These are phyloP conservation scores for Digitaria exilis DNA, from an alignment of 202 grass and related monocot genomes.

Conservation along the genomic window DNA sequence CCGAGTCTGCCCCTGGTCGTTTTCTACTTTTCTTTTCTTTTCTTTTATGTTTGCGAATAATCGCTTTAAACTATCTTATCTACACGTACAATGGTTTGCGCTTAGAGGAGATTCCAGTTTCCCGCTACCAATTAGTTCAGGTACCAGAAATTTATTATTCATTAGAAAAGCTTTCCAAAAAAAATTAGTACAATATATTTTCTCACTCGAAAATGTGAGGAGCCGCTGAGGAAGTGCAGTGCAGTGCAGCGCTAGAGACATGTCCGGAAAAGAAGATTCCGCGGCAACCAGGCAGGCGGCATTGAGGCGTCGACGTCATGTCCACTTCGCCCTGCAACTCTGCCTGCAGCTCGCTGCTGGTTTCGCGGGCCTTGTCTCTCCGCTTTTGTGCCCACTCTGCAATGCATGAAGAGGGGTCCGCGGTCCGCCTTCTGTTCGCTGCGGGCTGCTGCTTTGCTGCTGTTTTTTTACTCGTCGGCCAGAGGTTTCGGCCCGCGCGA, in stretches of 20 bases:
- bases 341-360: not conserved
- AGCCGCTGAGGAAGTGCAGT: not conserved
- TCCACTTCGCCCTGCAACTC: not conserved
- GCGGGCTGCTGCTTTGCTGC: not conserved
- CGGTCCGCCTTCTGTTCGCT: not conserved
- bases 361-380: conserved; percentile 14
- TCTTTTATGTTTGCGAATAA: too few species aligned
- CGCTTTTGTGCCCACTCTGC: conserved; percentile 23
- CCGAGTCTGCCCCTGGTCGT: not conserved
- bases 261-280: conserved; percentile 38
- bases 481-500: too few species aligned
- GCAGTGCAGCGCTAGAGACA: not conserved
- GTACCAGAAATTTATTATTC: too few species aligned
- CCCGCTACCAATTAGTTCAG: too few species aligned
- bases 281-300: conserved; percentile 36
- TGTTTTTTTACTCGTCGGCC: not conserved
- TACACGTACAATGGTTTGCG: too few species aligned
- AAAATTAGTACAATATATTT: too few species aligned
- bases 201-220: not conserved
- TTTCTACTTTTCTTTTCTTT: too few species aligned
- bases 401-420: too few species aligned
- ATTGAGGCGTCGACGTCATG: conserved; percentile 39
- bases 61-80: too few species aligned
- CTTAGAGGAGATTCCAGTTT: too few species aligned
- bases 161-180: too few species aligned